A percentile compares a stretch with the other conserved stretches of the same genome.
Conservation (phyloP, 345 rosid genomes). For the Moringa oleifera region DNA sequence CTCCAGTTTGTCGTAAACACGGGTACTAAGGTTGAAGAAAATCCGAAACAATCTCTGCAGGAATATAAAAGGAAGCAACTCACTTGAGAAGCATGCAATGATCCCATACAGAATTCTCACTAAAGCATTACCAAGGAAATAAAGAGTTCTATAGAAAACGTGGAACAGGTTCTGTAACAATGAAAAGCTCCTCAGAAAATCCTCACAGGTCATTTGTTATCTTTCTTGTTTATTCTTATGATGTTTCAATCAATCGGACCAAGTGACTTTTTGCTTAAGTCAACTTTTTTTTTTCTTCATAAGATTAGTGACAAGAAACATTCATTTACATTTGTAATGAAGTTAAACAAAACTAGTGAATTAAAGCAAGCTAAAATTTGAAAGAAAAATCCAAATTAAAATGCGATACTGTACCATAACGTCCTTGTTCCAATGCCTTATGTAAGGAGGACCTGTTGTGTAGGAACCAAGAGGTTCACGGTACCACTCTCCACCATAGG, state of each 20-base stretch:
- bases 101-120: not conserved
- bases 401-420: slow-evolving; percentile 34
- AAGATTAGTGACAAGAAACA: not conserved
- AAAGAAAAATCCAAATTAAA: not conserved
- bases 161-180: not conserved
- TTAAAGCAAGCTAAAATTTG: not conserved
- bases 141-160: not conserved
- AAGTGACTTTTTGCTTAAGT: too few relatives aligned
- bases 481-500: slow-evolving; percentile 82
- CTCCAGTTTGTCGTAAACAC: slow-evolving; percentile 22
- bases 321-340: not conserved
- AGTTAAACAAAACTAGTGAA: not conserved
- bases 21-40: slow-evolving; percentile 27
- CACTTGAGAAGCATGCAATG: not conserved
- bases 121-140: not conserved
- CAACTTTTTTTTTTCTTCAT: not conserved
- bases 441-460: slow-evolving; percentile 79
- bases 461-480: slow-evolving; percentile 78
- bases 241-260: not conserved
- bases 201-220: not conserved
- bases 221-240: not conserved
- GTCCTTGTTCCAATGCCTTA: slow-evolving; percentile 58
- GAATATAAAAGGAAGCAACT: not conserved
- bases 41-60: slow-evolving; percentile 7
- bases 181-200: not conserved